These are phyloP conservation scores for Myxozyma sirexii DNA, from an alignment of 805 yeast species.

Conservation along the genomic window DNA sequence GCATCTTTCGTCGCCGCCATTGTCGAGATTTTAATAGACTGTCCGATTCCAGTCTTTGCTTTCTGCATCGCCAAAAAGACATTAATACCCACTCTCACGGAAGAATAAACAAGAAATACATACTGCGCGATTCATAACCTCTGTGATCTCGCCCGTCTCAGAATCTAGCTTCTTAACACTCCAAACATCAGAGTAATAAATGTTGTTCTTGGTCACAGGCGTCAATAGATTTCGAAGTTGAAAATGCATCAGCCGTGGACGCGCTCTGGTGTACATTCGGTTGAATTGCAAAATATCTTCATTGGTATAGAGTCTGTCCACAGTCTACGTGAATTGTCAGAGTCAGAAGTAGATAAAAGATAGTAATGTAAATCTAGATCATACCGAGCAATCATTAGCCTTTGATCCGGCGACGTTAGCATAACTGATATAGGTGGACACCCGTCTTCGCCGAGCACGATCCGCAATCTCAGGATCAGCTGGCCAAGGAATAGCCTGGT, in stretches of 20 bases:
- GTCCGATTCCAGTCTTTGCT: slow-evolving; percentile 28
- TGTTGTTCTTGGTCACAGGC: slow-evolving; percentile 43
- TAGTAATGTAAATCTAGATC: not conserved
- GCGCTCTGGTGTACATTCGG: slow-evolving; percentile 39
- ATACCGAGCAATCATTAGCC: slow-evolving; percentile 17
- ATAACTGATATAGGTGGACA: slow-evolving; percentile 25
- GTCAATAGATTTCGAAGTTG: slow-evolving; percentile 57
- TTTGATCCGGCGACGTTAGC: slow-evolving; percentile 23
- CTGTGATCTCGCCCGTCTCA: slow-evolving; percentile 35
- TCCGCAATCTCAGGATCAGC: not conserved
- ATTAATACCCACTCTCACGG: no score
- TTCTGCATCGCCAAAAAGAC: slow-evolving; percentile 17
- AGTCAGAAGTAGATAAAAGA: not conserved
- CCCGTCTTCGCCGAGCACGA: slow-evolving; percentile 29
- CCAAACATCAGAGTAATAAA: slow-evolving; percentile 39
- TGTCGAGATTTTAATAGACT: slow-evolving; percentile 50
- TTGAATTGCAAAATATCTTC: slow-evolving; percentile 20
- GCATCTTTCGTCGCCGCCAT: slow-evolving; percentile 49
- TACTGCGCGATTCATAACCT: slow-evolving; percentile 17
- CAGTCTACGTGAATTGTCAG: not conserved
- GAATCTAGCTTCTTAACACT: slow-evolving; percentile 38
- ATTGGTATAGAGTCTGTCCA: slow-evolving; percentile 15
- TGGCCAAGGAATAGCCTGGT: slow-evolving; percentile 28
- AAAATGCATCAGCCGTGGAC: slow-evolving; percentile 58
- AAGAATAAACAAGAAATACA: slow-evolving; percentile 24